phyloP scores from a whole-genome alignment of 1,284 basidiomycete genomes.

The Boletellus deceptivus region DNA sequence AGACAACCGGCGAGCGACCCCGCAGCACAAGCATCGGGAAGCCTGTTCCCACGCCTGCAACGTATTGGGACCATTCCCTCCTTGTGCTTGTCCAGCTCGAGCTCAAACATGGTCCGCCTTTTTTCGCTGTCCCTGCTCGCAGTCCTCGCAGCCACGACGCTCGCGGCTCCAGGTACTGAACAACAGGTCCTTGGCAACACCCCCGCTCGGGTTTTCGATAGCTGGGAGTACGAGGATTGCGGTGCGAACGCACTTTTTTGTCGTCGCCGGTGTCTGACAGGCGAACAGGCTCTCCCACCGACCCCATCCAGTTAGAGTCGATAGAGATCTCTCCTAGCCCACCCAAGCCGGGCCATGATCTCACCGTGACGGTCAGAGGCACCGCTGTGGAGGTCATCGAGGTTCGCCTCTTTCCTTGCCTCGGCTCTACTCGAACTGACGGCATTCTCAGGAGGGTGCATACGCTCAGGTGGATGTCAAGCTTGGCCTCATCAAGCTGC shows the following conservation, averaged over 20 bases:
- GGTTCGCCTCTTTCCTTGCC: constrained; percentile 42
- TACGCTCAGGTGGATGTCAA: constrained; percentile 87
- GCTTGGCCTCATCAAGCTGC: constrained; percentile 82
- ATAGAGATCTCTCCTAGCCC: constrained; percentile 78
- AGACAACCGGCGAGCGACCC: not conserved
- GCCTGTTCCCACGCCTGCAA: constrained; percentile 19
- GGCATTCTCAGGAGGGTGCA: constrained; percentile 74
- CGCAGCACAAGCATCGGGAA: constrained; percentile 12
- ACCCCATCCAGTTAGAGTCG: constrained; percentile 59
- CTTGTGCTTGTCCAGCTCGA: constrained; percentile 2
- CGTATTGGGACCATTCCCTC: constrained; percentile 7
- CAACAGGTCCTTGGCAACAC: constrained; percentile 41
- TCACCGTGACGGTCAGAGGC: constrained; percentile 79
- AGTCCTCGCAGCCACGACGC: constrained; percentile 32
- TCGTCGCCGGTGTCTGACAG: constrained; percentile 7
- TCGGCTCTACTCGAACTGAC: constrained; percentile 6
- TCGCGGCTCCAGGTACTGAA: constrained; percentile 35
- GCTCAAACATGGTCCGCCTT: constrained; percentile 43
- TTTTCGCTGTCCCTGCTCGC: constrained; percentile 39
- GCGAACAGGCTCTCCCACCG: constrained; percentile 43
- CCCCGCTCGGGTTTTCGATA: constrained; percentile 37
- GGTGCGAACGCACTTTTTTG: constrained; percentile 39
- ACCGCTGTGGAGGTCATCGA: constrained; percentile 58
- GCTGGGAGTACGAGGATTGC: constrained; percentile 59
- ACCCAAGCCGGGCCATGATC: constrained; percentile 75